These are phyloP conservation scores for Backusella psychrophila DNA, from an alignment of 192 early-diverging fungal species.

Conservation along the genomic window DNA sequence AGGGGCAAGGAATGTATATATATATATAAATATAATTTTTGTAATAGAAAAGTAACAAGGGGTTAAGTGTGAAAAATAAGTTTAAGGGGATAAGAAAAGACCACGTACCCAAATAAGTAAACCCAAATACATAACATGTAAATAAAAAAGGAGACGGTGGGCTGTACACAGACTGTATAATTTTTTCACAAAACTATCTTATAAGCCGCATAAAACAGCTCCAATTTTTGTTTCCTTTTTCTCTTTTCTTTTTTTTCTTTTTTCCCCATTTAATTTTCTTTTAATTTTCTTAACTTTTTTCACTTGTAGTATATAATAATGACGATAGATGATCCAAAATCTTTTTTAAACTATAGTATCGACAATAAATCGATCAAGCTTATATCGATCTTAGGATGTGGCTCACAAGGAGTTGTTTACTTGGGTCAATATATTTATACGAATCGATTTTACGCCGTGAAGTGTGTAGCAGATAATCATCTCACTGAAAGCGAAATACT, in stretches of 20 bases:
- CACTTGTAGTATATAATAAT: not conserved
- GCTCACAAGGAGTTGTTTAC: constrained; percentile 79
- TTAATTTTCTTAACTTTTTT: not conserved
- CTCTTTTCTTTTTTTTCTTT: not conserved
- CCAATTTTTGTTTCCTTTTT: not conserved
- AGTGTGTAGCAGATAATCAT: constrained; percentile 67
- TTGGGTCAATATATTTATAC: constrained; percentile 59
- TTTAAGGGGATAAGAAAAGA: not conserved
- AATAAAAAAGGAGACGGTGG: not conserved
- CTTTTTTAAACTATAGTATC: constrained; percentile 8
- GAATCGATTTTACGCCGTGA: constrained; percentile 63
- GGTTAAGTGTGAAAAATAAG: not conserved
- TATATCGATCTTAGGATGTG: constrained; percentile 58
- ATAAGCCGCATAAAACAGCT: constrained; percentile 6
- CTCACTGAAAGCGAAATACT: constrained; percentile 62
- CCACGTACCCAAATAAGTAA: not conserved
- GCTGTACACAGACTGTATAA: not conserved
- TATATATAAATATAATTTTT: not conserved
- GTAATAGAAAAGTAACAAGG: not conserved
- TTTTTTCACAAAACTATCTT: not conserved
- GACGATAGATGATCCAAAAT: constrained; percentile 13
- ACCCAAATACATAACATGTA: not conserved
- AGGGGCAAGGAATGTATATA: not conserved
- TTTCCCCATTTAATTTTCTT: not conserved
- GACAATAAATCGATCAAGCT: constrained; percentile 19